A percentile compares a stretch with the other conserved stretches of the same genome.
These are phyloP conservation scores for Xanthoconium separans DNA, from an alignment of 1,284 basidiomycete species.

Conservation along the genomic window DNA sequence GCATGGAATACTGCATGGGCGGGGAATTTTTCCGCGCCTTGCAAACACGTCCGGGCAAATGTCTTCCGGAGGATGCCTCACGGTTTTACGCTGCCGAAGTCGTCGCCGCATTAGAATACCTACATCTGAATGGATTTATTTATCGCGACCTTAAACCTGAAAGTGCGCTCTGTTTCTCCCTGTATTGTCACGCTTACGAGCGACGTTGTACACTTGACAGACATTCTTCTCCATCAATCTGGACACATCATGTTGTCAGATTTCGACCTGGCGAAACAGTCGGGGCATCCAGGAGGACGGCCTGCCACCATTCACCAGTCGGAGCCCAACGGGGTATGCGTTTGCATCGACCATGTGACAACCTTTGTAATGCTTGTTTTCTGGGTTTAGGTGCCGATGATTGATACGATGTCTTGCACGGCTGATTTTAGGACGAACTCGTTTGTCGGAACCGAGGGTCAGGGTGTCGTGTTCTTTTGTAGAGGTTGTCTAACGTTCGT, in stretches of 20 bases:
- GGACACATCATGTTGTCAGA: constrained; percentile 99
- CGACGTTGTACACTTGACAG: constrained; percentile 42
- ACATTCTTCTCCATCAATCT: constrained; percentile 97
- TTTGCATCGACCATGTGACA: constrained; percentile 11
- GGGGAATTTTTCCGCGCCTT: constrained; percentile 98
- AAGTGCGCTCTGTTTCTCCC: constrained; percentile 60
- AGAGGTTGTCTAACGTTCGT: constrained; percentile 23
- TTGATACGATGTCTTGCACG: constrained; percentile 97
- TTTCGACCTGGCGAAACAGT: constrained; percentile 98
- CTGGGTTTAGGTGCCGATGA: constrained; percentile 68
- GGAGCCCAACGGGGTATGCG: constrained; percentile 81
- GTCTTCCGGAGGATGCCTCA: constrained; percentile 92
- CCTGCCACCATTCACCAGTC: constrained; percentile 90
- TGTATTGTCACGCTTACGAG: neutral
- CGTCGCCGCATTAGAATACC: constrained; percentile 94
- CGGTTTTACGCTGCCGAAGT: constrained; percentile 99
- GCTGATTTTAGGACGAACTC: constrained; percentile 98
- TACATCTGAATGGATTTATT: constrained; percentile 99
- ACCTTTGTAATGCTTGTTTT: constrained; percentile 17
- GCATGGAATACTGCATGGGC: constrained; percentile 99
- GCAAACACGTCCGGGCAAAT: constrained; percentile 94
- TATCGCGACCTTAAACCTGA: constrained; percentile 99
- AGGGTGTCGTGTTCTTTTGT: constrained; percentile 30
- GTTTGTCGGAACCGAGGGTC: constrained; percentile 97
- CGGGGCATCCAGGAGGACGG: constrained; percentile 79